Evolutionary conservation across 1,139 yeast species (phyloP).

Genomic region (Debaryomyces fabryi): DNA sequence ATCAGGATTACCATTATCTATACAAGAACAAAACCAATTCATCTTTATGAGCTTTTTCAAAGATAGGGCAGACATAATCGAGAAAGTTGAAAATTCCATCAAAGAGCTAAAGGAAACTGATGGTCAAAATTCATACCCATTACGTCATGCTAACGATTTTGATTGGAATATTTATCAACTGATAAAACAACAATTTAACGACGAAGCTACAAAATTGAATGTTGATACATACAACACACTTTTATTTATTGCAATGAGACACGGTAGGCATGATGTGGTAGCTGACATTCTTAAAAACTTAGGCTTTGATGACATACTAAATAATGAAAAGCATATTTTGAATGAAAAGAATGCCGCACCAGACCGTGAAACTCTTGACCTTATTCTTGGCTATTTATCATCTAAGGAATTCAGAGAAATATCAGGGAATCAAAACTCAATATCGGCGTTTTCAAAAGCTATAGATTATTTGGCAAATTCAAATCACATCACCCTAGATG

Average conservation of each 20-base stretch:
- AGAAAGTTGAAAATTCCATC: constrained; percentile 13
- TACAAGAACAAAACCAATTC: constrained; percentile 32
- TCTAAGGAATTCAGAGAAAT: constrained; percentile 3
- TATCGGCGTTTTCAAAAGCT: constrained; percentile 4
- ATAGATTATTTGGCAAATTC: constrained; percentile 5
- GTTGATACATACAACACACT: constrained; percentile 25
- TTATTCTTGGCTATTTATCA: constrained; percentile 18
- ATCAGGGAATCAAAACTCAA: neutral
- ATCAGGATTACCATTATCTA: constrained; percentile 31
- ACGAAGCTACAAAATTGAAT: constrained; percentile 12
- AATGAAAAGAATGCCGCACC: neutral
- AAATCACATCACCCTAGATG: constrained; percentile 17
- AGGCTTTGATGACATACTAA: constrained; percentile 7
- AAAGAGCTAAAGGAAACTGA: constrained; percentile 5
- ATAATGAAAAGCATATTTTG: neutral
- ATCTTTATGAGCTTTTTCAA: constrained; percentile 34
- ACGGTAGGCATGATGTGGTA: constrained; percentile 19
- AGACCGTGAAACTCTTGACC: constrained; percentile 15
- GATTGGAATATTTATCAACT: constrained; percentile 22
- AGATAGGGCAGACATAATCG: constrained; percentile 27
- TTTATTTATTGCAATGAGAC: constrained; percentile 31
- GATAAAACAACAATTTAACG: constrained; percentile 6
- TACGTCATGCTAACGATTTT: constrained; percentile 18
- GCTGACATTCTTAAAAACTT: constrained; percentile 18
- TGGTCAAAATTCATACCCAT: neutral